Percentiles rank a stretch among this genome's conserved stretches.
These are phyloP conservation scores for Lodderomyces jiufengensis DNA, from an alignment of 1,139 yeast species.

Conservation along the genomic window DNA sequence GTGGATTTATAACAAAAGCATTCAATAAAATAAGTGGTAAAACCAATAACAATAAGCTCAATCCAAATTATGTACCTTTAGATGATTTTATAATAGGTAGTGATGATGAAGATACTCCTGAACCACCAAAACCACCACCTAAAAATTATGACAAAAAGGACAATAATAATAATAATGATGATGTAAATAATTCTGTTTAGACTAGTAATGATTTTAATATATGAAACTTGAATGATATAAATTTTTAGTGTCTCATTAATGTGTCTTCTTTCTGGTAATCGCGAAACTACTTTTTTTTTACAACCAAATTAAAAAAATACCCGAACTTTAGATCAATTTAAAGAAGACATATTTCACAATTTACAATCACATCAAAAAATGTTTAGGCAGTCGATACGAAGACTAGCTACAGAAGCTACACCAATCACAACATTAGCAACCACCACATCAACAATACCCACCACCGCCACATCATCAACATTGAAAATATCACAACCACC, in stretches of 20 bases:
- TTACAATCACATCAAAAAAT: constrained; percentile 11
- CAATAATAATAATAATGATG: neutral
- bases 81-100: constrained; percentile 39
- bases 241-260: no score
- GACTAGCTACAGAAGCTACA: constrained; percentile 30
- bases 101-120: constrained; percentile 37
- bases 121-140: neutral
- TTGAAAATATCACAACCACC: constrained; percentile 51
- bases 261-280: no score
- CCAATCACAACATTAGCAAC: constrained; percentile 1
- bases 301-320: no score
- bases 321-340: no score
- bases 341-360: neutral
- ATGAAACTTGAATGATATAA: no score
- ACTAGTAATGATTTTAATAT: no score
- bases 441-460: constrained; percentile 7
- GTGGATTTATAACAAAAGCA: constrained; percentile 38
- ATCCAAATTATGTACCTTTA: constrained; percentile 9
- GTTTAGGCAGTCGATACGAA: constrained; percentile 28
- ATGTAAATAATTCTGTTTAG: no score
- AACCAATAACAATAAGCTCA: constrained; percentile 5
- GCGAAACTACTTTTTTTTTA: no score
- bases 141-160: neutral
- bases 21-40: constrained; percentile 34
- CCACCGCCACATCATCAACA: constrained; percentile 7